Conservation (phyloP, 345 rosid genomes). For the Gossypium bickii region DNA sequence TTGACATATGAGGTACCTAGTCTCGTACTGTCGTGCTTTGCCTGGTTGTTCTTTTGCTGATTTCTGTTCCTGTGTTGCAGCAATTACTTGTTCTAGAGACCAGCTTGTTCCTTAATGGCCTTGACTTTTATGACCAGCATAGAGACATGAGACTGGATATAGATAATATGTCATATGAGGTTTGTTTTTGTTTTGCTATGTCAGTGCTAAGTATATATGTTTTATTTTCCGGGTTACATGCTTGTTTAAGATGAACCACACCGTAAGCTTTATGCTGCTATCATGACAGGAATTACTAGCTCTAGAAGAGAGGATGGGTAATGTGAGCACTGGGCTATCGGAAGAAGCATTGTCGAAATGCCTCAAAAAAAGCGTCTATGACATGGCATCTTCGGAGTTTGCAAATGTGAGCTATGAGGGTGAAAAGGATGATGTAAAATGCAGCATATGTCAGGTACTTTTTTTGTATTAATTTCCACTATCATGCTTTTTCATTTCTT, state of each 20-base stretch:
- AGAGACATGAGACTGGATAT: slow-evolving; percentile 95
- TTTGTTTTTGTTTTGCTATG: slow-evolving; percentile 25
- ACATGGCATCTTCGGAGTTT: slow-evolving; percentile 30
- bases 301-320: slow-evolving; percentile 93
- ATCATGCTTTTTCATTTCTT: neutral
- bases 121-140: slow-evolving; percentile 78
- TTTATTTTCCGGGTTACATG: neutral
- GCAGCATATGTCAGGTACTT: slow-evolving; percentile 95
- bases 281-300: slow-evolving; percentile 74
- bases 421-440: slow-evolving; percentile 56
- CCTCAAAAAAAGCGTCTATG: slow-evolving; percentile 53
- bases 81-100: slow-evolving; percentile 82
- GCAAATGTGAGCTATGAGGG: slow-evolving; percentile 20
- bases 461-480: neutral
- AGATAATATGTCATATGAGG: slow-evolving; percentile 98
- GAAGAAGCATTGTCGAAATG: slow-evolving; percentile 79
- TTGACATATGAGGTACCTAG: slow-evolving; percentile 66
- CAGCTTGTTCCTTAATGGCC: slow-evolving; percentile 63
- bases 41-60: neutral
- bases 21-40: slow-evolving; percentile 16
- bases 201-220: neutral
- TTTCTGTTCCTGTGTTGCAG: slow-evolving; percentile 40
- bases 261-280: slow-evolving; percentile 8
- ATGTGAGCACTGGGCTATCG: slow-evolving; percentile 84
- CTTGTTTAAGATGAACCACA: neutral